These are phyloP conservation scores for Trichoderma polysporum DNA, from an alignment of 2,329 filamentous ascomycete genomes.

Conservation along the genomic window DNA sequence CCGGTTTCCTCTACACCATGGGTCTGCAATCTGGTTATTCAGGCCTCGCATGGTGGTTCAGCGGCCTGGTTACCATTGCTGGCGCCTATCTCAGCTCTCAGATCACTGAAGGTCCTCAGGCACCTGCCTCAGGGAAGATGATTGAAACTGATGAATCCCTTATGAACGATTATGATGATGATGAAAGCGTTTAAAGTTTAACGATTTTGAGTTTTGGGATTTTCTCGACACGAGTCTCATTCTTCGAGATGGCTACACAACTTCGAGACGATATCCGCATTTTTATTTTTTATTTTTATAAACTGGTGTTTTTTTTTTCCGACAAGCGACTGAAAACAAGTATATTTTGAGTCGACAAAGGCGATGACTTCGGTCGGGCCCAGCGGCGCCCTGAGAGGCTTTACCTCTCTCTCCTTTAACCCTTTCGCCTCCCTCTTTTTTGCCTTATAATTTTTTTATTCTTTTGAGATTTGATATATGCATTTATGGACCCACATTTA, in stretches of 20 bases:
- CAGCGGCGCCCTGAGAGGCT: background rate
- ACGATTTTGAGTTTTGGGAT: background rate
- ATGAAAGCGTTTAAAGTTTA: constrained; percentile 32
- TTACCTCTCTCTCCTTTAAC: background rate
- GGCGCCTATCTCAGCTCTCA: constrained; percentile 74
- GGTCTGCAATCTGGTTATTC: constrained; percentile 81
- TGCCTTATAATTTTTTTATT: background rate
- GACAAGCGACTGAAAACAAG: background rate
- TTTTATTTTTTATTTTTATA: background rate
- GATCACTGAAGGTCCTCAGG: constrained; percentile 64
- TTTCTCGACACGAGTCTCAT: background rate
- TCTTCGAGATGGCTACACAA: background rate
- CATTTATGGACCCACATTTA: background rate
- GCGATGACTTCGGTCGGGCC: background rate
- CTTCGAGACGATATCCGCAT: background rate
- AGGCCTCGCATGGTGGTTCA: constrained; percentile 91
- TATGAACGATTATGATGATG: constrained; percentile 35
- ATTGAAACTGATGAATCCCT: constrained; percentile 40
- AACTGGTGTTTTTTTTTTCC: background rate
- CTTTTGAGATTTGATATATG: background rate
- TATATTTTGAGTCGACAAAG: background rate
- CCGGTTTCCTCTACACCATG: constrained; percentile 78
- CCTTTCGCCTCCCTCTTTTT: background rate
- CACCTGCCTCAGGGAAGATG: constrained; percentile 42
- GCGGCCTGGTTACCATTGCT: constrained; percentile 69